Conservation (phyloP, 2,329 filamentous ascomycete species). For the Cytospora mali region DNA sequence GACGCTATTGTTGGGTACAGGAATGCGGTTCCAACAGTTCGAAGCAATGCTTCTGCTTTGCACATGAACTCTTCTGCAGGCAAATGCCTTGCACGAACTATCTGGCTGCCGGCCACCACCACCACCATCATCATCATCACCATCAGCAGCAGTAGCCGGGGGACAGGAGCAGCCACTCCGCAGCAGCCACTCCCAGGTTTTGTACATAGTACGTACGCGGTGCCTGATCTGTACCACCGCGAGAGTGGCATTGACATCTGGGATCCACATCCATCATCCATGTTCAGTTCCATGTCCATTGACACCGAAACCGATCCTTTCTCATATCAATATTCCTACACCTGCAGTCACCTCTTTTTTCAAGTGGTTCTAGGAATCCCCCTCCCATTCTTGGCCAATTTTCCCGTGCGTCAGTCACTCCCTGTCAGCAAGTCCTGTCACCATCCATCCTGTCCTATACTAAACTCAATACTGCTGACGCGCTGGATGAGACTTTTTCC, state of each 20-base stretch:
- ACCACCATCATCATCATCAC: not conserved
- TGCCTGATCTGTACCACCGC: constrained; percentile 27
- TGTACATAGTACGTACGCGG: constrained; percentile 16
- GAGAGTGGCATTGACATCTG: constrained; percentile 24
- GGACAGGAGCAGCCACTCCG: constrained; percentile 7
- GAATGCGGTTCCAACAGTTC: constrained; percentile 12
- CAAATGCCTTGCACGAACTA: not conserved
- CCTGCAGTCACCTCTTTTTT: constrained; percentile 20
- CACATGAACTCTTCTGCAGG: constrained; percentile 8
- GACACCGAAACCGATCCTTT: constrained; percentile 26
- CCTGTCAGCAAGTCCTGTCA: constrained; percentile 21
- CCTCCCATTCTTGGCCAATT: constrained; percentile 6
- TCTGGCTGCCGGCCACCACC: not conserved
- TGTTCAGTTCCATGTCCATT: constrained; percentile 14
- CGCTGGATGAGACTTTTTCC: constrained; percentile 18
- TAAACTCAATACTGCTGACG: constrained; percentile 16
- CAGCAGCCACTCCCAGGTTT: not conserved
- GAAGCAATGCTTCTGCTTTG: constrained; percentile 1
- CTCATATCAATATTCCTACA: constrained; percentile 28
- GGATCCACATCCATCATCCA: constrained; percentile 24
- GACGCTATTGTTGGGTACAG: constrained; percentile 23
- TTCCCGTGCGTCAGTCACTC: constrained; percentile 16
- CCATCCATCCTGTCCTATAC: constrained; percentile 7
- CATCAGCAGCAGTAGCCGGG: constrained; percentile 17
- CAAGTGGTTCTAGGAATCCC: constrained; percentile 18